Percentiles rank a stretch among this genome's conserved stretches.
Conservation (phyloP, 202 grass and related monocot genomes). For the Eragrostis tef region DNA sequence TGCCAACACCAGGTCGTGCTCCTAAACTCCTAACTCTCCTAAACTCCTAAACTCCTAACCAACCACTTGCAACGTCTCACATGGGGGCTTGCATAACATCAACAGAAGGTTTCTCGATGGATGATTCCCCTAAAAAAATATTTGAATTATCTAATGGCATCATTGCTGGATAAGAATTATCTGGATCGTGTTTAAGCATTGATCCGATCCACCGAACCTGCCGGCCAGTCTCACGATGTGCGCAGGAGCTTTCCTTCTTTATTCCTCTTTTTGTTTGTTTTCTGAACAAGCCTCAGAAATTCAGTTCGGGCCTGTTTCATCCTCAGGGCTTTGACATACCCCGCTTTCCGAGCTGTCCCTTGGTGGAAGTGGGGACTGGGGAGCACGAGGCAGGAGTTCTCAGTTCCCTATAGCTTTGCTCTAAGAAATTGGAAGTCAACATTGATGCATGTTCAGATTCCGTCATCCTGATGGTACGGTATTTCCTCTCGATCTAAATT, state of each 20-base stretch:
- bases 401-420: too few species aligned
- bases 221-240: background rate
- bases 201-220: background rate
- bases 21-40: too few species aligned
- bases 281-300: background rate
- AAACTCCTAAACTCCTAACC: too few species aligned
- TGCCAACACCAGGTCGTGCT: background rate
- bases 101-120: background rate
- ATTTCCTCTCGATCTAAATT: too few species aligned
- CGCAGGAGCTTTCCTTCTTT: background rate
- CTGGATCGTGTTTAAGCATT: background rate
- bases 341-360: background rate
- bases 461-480: too few species aligned
- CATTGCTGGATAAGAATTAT: background rate
- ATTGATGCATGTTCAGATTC: too few species aligned
- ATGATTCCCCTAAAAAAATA: background rate
- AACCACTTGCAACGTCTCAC: background rate
- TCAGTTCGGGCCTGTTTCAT: background rate
- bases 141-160: conserved; percentile 8
- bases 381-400: too few species aligned
- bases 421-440: too few species aligned
- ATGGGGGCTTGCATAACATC: background rate
- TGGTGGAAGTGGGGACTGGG: too few species aligned
- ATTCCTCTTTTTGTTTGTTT: background rate
- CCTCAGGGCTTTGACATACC: background rate